Evolutionary conservation across 768 basidiomycete species (phyloP), one percentile per base, ranked within the genome.

Genomic region (Agaricus blazei): DNA sequence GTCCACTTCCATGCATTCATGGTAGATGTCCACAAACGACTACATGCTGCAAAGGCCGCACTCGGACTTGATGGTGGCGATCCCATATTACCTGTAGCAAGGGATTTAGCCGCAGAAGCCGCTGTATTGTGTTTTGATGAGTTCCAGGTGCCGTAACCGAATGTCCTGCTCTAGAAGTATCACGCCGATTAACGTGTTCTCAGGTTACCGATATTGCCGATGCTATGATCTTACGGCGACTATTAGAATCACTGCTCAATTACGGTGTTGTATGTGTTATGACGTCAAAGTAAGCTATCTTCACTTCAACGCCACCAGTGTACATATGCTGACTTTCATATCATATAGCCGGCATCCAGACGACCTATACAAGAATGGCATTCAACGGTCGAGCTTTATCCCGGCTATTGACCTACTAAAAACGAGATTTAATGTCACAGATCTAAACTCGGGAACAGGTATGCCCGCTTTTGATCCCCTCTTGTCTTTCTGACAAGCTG

Each of bases 1-100:
- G 93, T 98, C 14, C 97, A 99, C 69, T 99, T 99, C 68, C 95
- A 98, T 66, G 92, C 93, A 1, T 98, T 99, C 77, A 98, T 99
- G 97, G 85, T 98, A 59, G 97, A 99, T 66, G 94, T 98, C 23
- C 92, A 98, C 68, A 97, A 96, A 65, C 86, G 93, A 15, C 68
- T 95, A 3, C 94, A 98, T 61, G 83, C 84, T 1, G 81, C 88
- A 38, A 94, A 93, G 72, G 73, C 81, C 42, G 78, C 80, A 54
- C 81, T 85, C 73, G 88, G 89, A 1, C 72, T 75, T 59, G 67
- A 78, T 14, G 82, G 84, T 23, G 87, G 89, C 15, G 93, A 98
- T 67, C 87, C 91, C 28, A 90, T 97, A 64, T 74, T 84, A 26
- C 90, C 92, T 23, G 92, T 96, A 9, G 93, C 94, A 6, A 73